Evolutionary conservation across 306 rosid species (phyloP), one percentile per base, ranked within the genome.

Genomic region (Vicia villosa): DNA sequence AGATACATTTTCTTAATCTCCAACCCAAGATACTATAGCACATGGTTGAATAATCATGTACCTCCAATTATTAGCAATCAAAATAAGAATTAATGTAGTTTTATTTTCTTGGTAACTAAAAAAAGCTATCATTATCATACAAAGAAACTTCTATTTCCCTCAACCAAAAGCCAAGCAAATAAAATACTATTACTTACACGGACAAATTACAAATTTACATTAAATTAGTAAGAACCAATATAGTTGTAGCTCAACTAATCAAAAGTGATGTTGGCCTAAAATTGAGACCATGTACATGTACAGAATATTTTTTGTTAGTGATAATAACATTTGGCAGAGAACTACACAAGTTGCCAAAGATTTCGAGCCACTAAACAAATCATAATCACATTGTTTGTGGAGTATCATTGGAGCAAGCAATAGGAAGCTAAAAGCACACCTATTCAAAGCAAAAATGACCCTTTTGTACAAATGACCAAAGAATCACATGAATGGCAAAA

Each of bases 201-300:
- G 50, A 69, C 67, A 72, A 60, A 80, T 62, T 66, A 73, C 76
- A 82, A 52, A 68, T 75, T 66, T 82, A 69, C 86, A 87, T 22
- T 28, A 69, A 55, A 42, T 36, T 57, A 14, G 20, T 20, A 42
- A 36, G 40, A 36, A 72, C 15, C 62, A 75, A 77, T 57, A 65
- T 46, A 70, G 74, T 54, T 71, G 73, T 49, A 55, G 68, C 74
- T 50, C 32, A 7, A 11, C 64, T 55, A 55, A 80, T n/a, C 62
- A 67, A 58, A 50, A 43, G 36, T 74, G 32, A 56, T 49, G 87
- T 82, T 76, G 83, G 82, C 78, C 79, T 78, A 40, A 77, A 69
- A 66, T 57, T 73, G 79, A 64, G 79, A 62, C 66, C 68, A 74
- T 80, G 7, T 60, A 60, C 28, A 58, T 80, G 5, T 62, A 62